These are phyloP conservation scores for Pulveroboletus sp. DNA, from an alignment of 768 basidiomycete genomes.

Conservation along the genomic window DNA sequence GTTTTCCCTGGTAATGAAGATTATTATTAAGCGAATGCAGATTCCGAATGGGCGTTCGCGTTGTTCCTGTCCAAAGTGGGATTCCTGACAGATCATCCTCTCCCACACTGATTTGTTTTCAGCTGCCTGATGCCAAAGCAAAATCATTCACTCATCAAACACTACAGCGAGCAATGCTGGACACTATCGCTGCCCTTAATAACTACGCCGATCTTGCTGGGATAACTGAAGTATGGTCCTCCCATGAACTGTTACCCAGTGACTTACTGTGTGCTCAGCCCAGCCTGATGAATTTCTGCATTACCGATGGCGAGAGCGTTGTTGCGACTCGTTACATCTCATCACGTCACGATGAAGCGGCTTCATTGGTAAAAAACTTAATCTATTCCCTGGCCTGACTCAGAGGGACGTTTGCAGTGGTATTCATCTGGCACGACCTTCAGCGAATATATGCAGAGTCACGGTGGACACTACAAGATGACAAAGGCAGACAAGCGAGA, in stretches of 20 bases:
- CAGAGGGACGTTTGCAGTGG: slow-evolving; percentile 57
- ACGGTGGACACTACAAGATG: slow-evolving; percentile 94
- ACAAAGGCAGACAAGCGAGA: slow-evolving; percentile 93
- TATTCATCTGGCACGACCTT: slow-evolving; percentile 95
- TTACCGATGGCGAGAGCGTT: slow-evolving; percentile 92
- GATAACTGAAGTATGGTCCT: slow-evolving; percentile 57
- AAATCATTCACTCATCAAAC: slow-evolving; percentile 65
- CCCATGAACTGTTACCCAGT: not conserved
- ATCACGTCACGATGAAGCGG: slow-evolving; percentile 86
- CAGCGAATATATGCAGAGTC: slow-evolving; percentile 79
- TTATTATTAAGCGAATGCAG: slow-evolving; percentile 34
- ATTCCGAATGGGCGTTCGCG: slow-evolving; percentile 98
- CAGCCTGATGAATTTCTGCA: slow-evolving; percentile 91
- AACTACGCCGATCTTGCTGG: slow-evolving; percentile 65
- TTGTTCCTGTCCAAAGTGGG: slow-evolving; percentile 78
- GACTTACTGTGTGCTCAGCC: slow-evolving; percentile 45
- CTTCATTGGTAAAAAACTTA: slow-evolving; percentile 60
- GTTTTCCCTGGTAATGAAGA: not conserved
- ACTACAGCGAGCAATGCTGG: slow-evolving; percentile 82
- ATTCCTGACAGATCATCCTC: not conserved
- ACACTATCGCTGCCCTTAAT: slow-evolving; percentile 81
- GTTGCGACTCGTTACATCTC: slow-evolving; percentile 95
- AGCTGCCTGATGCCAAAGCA: slow-evolving; percentile 82
- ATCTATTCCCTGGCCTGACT: slow-evolving; percentile 6
- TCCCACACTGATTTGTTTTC: slow-evolving; percentile 7